Evolutionary conservation across 1,139 yeast species (phyloP), one percentile per base, ranked within the genome.

Genomic region (Pichia sp.): DNA sequence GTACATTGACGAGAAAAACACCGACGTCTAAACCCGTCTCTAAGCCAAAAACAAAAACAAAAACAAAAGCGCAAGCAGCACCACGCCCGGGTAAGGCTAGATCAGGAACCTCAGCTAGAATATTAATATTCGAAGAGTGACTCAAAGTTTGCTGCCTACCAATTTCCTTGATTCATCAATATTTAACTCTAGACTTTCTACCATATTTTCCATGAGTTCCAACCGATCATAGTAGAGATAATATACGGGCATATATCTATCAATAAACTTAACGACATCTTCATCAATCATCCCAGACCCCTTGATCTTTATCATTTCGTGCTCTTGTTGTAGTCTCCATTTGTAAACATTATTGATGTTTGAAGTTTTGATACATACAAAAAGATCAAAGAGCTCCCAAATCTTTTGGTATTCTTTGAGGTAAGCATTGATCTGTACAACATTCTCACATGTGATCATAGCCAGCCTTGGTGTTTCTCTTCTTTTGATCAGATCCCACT

Each of bases 251-350:
- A 84, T 81, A 57, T 91, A 91, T 42, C 95, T 70, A 44, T 81
- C 76, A 8, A 91, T 77, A 62, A 91, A 91, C 18, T 46, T 44
- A 9, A 48, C 55, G 4, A 91, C 94, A 49, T 81, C 70, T 0
- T 56, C 67, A 48, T 84, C 93, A 2, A 77, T 61, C 97, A 91
- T 87, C 0, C 97, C 97, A 1, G 52, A 41, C 0, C 95, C 96
- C 13, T 56, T 62, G 8, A 46, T 44, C 9, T 41, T 35, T 9
- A 79, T 74, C 50, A 86, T 59, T 4, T 66, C 73, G 45, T 81
- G 84, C 52, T 91, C 98, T 59, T 91, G 97, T 56, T 88, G 74
- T 6, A 71, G 56, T 43, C 98, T 69, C 98, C 98, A 91, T 9
- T 55, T 57, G 55, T 78, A 81, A 6, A 88, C 91, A 52, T 76